Percentiles rank a stretch among this genome's conserved stretches.
phyloP scores from a whole-genome alignment of 2,329 filamentous ascomycete genomes.

The Parasarocladium wereldwijsianum region DNA sequence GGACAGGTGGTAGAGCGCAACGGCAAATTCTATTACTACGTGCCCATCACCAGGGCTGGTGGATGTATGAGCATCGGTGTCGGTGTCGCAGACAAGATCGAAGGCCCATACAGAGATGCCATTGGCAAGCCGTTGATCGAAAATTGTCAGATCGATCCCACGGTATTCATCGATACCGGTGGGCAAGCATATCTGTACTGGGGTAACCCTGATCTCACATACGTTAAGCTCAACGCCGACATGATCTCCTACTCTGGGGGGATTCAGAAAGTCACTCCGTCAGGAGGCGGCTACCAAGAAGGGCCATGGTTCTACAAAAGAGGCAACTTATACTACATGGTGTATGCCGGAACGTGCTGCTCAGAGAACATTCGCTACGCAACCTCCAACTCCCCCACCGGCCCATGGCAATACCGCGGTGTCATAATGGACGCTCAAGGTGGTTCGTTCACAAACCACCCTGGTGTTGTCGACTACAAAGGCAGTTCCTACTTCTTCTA shows the following conservation, averaged over 20 bases:
- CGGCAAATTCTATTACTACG: conserved; percentile 19
- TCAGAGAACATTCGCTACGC: conserved; percentile 16
- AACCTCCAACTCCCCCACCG: conserved; percentile 12
- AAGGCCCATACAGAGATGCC: conserved; percentile 16
- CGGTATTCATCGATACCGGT: conserved; percentile 20
- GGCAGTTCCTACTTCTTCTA: conserved; percentile 16
- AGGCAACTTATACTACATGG: conserved; percentile 14
- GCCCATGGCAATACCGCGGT: conserved; percentile 17
- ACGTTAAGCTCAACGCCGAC: conserved; percentile 19
- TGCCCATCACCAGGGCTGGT: conserved; percentile 9
- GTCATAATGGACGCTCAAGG: conserved; percentile 15
- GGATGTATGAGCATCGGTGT: conserved; percentile 15
- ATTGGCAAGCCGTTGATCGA: conserved; percentile 15
- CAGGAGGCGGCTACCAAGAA: conserved; percentile 12
- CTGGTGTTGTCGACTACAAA: conserved; percentile 15
- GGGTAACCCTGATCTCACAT: conserved; percentile 17
- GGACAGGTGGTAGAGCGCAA: conserved; percentile 16
- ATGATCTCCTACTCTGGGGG: conserved; percentile 19
- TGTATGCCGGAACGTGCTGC: conserved; percentile 15
- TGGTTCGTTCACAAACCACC: conserved; percentile 15
- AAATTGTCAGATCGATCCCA: conserved; percentile 17
- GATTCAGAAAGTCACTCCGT: conserved; percentile 10
- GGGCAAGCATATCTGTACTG: conserved; percentile 22
- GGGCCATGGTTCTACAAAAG: conserved; percentile 18
- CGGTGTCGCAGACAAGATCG: conserved; percentile 13